These are phyloP conservation scores for Boletus subcaerulescens DNA, from an alignment of 768 basidiomycete genomes.

Conservation along the genomic window DNA sequence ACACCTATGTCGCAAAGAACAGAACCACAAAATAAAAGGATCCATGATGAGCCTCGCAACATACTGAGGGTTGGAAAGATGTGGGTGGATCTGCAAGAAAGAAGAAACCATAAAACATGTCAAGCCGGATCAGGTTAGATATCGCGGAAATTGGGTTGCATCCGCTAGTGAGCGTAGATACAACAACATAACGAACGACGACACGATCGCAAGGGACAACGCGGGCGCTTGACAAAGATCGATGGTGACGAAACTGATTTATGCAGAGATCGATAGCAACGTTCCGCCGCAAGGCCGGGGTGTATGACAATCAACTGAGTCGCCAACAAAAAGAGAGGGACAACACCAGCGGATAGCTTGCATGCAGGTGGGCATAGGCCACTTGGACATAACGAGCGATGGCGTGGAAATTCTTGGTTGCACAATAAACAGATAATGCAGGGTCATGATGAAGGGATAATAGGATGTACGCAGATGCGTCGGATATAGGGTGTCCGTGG, in stretches of 20 bases:
- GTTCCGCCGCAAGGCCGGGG: slow-evolving; percentile 10
- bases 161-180: slow-evolving; percentile 6
- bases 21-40: slow-evolving; percentile 11
- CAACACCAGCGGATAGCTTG: slow-evolving; percentile 2
- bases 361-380: slow-evolving; percentile 11
- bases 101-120: slow-evolving; percentile 2
- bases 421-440: slow-evolving; percentile 28
- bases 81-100: slow-evolving; percentile 25
- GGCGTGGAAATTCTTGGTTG: slow-evolving; percentile 26
- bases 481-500: slow-evolving; percentile 26
- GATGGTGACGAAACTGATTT: slow-evolving; percentile 9
- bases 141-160: slow-evolving; percentile 12
- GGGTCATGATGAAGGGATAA: slow-evolving; percentile 16
- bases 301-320: background rate
- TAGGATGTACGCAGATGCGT: slow-evolving; percentile 26
- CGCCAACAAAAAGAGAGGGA: too few species aligned
- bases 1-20: slow-evolving; percentile 7
- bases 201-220: slow-evolving; percentile 8
- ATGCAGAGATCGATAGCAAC: slow-evolving; percentile 27
- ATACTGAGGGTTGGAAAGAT: background rate
- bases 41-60: slow-evolving; percentile 9
- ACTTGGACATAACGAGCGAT: slow-evolving; percentile 24
- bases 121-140: slow-evolving; percentile 9
- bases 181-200: slow-evolving; percentile 16
- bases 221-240: slow-evolving; percentile 18